These are phyloP conservation scores for Nevesoporus exiguus DNA, from an alignment of 768 basidiomycete species.

Conservation along the genomic window DNA sequence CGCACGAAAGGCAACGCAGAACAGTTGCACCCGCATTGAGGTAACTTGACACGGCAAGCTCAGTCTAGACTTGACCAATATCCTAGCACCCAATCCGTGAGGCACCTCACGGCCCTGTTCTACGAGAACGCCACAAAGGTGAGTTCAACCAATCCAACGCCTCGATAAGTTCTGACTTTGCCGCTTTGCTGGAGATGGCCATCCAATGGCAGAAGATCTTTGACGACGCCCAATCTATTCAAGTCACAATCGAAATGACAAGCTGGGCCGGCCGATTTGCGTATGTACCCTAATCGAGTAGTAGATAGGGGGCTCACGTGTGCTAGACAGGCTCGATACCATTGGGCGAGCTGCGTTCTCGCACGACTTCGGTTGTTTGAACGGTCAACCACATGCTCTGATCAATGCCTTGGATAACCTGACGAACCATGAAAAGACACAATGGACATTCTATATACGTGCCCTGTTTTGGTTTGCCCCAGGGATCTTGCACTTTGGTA, in stretches of 20 bases:
- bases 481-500: slow-evolving; percentile 50
- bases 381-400: slow-evolving; percentile 45
- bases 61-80: neutral
- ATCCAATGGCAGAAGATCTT: slow-evolving; percentile 47
- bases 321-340: slow-evolving; percentile 47
- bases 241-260: slow-evolving; percentile 52
- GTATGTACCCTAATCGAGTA: slow-evolving; percentile 35
- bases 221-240: slow-evolving; percentile 38
- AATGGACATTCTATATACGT: slow-evolving; percentile 60
- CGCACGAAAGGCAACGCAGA: slow-evolving; percentile 54
- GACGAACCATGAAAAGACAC: slow-evolving; percentile 57
- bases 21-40: slow-evolving; percentile 55
- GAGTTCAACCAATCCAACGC: neutral
- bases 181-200: slow-evolving; percentile 37
- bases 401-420: slow-evolving; percentile 54
- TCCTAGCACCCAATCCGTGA: slow-evolving; percentile 49
- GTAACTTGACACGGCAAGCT: slow-evolving; percentile 26
- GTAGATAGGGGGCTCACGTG: neutral
- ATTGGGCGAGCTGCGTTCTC: slow-evolving; percentile 61
- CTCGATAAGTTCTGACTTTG: slow-evolving; percentile 1
- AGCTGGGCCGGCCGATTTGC: slow-evolving; percentile 60
- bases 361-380: slow-evolving; percentile 57
- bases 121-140: slow-evolving; percentile 52
- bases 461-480: slow-evolving; percentile 62
- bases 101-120: slow-evolving; percentile 48